Evolutionary conservation across 2,329 filamentous ascomycete genomes (phyloP), one percentile per base, ranked within the genome.

Genomic region (Beauveria sp.): DNA sequence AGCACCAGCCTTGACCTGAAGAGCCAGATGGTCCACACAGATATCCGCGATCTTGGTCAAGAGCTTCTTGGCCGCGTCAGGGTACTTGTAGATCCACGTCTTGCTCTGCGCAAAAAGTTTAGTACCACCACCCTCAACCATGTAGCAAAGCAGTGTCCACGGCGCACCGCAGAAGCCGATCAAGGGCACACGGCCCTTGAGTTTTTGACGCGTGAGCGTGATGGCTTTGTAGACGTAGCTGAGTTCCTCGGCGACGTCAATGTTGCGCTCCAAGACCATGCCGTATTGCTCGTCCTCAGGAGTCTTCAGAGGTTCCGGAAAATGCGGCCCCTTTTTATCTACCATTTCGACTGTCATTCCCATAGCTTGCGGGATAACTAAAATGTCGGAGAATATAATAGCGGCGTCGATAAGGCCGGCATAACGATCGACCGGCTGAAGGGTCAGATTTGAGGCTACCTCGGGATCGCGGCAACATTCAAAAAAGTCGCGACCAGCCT

Each of bases 321-420:
- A 99, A 73, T 96, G 90, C 12, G 95, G 95, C 0, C 95, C 95
- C 75, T 96, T 96, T 78, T 95, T 96, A 75, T 97, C 93, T 12
- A 98, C 83, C 95, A 99, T 99, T 75, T 98, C 90, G 31, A 99
- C 95, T n/a, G 83, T 82, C 95, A 99, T 99, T 1, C 95, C 95
- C 86, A 99, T 90, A 38, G 95, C 95, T 78, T 99, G 95, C 0
- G 95, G 95, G 65, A 99, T 93, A 51, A 99, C 95, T 43, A 99
- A 85, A 67, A 99, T 99, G 73, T 99, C 95, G 62, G 91, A 96
- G 82, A 99, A 99, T 75, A 99, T 99, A 71, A 99, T 99, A 64
- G 95, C 93, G 31, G 92, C 93, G 75, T 99, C 95, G 68, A 99
- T 86, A 64, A 99, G 87, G 49, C 92, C 93, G 48, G 83, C 88